phyloP scores from a whole-genome alignment of 2,329 filamentous ascomycete species.

The Sarocladium brachiariae region DNA sequence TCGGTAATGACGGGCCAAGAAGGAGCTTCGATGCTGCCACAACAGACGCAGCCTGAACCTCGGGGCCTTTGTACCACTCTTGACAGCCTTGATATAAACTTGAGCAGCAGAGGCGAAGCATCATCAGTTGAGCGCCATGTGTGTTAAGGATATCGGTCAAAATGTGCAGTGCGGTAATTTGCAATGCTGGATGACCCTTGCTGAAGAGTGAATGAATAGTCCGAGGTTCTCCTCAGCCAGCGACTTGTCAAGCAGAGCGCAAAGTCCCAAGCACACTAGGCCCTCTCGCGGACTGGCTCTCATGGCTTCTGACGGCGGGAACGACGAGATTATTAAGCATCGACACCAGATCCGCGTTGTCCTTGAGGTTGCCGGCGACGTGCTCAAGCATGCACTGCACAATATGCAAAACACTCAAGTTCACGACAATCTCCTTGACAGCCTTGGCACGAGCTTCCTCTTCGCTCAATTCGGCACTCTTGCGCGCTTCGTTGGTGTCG shows the following conservation, averaged over 20 bases:
- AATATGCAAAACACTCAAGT: slow-evolving; percentile 97
- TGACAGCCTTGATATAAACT: slow-evolving; percentile 80
- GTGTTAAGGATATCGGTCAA: slow-evolving; percentile 89
- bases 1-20: slow-evolving; percentile 71
- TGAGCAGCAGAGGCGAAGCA: slow-evolving; percentile 63
- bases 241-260: slow-evolving; percentile 83
- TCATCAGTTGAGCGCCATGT: slow-evolving; percentile 73
- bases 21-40: slow-evolving; percentile 81
- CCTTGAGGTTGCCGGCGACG: slow-evolving; percentile 77
- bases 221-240: slow-evolving; percentile 87
- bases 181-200: slow-evolving; percentile 83
- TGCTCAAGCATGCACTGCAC: slow-evolving; percentile 97
- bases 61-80: slow-evolving; percentile 59
- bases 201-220: slow-evolving; percentile 90
- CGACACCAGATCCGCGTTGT: slow-evolving; percentile 86
- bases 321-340: slow-evolving; percentile 98
- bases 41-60: slow-evolving; percentile 75
- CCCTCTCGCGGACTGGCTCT: slow-evolving; percentile 90
- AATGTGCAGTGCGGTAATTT: slow-evolving; percentile 85
- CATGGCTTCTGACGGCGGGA: slow-evolving; percentile 86
- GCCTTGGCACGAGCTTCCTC: slow-evolving; percentile 68
- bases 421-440: slow-evolving; percentile 87
- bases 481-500: slow-evolving; percentile 42
- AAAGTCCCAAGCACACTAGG: slow-evolving; percentile 81
- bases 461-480: slow-evolving; percentile 42